These are phyloP conservation scores for Scheffersomyces insectosa DNA, from an alignment of 1,139 yeast species.

Conservation along the genomic window DNA sequence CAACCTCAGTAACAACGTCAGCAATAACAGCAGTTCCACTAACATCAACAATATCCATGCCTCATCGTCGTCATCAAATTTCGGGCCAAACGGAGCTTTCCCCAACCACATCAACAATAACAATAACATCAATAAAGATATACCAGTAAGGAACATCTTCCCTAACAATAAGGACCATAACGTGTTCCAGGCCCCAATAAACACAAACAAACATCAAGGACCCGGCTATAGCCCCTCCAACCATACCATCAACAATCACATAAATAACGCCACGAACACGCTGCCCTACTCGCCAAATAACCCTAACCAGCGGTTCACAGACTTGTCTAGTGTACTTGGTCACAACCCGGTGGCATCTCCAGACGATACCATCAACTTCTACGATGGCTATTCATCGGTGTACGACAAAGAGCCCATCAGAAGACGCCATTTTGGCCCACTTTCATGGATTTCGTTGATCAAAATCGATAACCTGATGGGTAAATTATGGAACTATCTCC, in stretches of 20 bases:
- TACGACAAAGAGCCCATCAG: slow-evolving; percentile 24
- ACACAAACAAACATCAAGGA: too few species aligned
- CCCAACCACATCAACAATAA: not conserved
- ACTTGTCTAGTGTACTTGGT: slow-evolving; percentile 2
- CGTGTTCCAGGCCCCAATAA: not conserved
- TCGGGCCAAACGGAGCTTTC: too few species aligned
- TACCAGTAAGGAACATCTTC: not conserved
- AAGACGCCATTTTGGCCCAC: slow-evolving; percentile 30
- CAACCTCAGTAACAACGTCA: not conserved
- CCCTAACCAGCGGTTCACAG: too few species aligned
- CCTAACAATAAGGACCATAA: not conserved
- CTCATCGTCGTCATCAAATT: too few species aligned
- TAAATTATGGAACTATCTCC: slow-evolving; percentile 19
- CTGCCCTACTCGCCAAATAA: too few species aligned
- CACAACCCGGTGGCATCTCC: slow-evolving; percentile 16
- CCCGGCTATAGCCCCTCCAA: not conserved
- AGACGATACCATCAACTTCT: slow-evolving; percentile 34
- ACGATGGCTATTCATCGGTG: slow-evolving; percentile 30
- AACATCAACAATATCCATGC: not conserved
- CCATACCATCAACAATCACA: not conserved
- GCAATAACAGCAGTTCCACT: not conserved
- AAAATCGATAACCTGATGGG: slow-evolving; percentile 23
- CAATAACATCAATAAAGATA: not conserved
- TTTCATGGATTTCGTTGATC: slow-evolving; percentile 36
- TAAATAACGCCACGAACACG: not conserved